Conservation (phyloP, 2,329 filamentous ascomycete species). For the Hypoxylon sp. region DNA sequence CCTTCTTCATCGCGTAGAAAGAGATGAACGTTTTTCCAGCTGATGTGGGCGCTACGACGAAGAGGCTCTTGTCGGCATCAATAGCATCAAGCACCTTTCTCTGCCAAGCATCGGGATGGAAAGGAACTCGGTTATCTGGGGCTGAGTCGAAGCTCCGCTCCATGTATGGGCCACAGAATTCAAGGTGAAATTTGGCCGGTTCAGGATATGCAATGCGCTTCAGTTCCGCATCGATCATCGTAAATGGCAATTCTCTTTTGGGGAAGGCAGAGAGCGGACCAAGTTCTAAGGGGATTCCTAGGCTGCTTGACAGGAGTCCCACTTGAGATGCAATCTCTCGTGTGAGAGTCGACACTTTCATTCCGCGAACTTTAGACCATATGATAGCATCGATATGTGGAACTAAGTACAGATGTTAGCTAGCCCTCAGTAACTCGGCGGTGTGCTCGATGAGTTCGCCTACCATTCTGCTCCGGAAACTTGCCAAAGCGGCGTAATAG, state of each 20-base stretch:
- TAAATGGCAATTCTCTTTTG: slow-evolving; percentile 11
- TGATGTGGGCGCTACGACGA: slow-evolving; percentile 83
- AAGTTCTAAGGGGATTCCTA: slow-evolving; percentile 32
- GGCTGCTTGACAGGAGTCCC: slow-evolving; percentile 13
- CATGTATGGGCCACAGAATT: slow-evolving; percentile 79
- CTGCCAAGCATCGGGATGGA: slow-evolving; percentile 84
- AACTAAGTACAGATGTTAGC: slow-evolving; percentile 26
- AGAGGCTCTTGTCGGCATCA: slow-evolving; percentile 77
- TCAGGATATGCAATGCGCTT: background rate
- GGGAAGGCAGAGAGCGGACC: slow-evolving; percentile 1
- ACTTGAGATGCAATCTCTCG: slow-evolving; percentile 33
- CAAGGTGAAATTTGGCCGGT: slow-evolving; percentile 72
- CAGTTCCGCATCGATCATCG: background rate
- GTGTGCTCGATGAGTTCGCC: background rate
- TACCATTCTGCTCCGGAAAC: slow-evolving; percentile 35
- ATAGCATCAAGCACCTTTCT: slow-evolving; percentile 79
- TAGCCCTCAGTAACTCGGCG: background rate
- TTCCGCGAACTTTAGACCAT: slow-evolving; percentile 41
- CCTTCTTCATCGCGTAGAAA: slow-evolving; percentile 86
- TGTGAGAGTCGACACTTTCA: slow-evolving; percentile 31
- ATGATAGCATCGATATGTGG: slow-evolving; percentile 41
- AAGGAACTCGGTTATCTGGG: slow-evolving; percentile 76
- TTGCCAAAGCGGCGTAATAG: slow-evolving; percentile 9
- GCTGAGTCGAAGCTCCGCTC: slow-evolving; percentile 80
- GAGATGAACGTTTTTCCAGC: slow-evolving; percentile 88